phyloP scores from a whole-genome alignment of 257 asterid species.

The Hygrophila difformis region DNA sequence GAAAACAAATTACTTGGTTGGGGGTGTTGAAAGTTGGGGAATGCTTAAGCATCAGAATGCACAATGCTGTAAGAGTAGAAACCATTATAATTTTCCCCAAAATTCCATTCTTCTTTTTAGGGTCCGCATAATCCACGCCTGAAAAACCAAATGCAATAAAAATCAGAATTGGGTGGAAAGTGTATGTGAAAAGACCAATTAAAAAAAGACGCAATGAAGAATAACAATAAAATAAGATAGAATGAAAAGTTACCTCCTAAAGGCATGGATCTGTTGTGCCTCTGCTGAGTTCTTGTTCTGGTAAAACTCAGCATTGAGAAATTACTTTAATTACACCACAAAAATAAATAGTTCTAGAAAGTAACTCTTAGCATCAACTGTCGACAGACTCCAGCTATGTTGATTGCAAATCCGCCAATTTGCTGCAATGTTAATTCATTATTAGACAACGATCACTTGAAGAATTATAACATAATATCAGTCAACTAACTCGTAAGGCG shows the following conservation, averaged over 20 bases:
- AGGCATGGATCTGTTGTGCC: slow-evolving; percentile 51
- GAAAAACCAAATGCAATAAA: slow-evolving; percentile 9
- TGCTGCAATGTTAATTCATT: slow-evolving; percentile 16
- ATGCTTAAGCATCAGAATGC: slow-evolving; percentile 52
- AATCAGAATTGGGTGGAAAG: too few relatives aligned
- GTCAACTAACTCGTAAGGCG: slow-evolving; percentile 15
- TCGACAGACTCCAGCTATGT: slow-evolving; percentile 15
- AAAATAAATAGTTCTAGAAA: slow-evolving; percentile 9
- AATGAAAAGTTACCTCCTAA: slow-evolving; percentile 45
- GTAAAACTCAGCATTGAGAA: slow-evolving; percentile 47
- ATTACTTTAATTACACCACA: slow-evolving; percentile 13
- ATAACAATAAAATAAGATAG: neutral
- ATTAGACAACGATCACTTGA: slow-evolving; percentile 12
- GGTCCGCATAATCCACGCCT: slow-evolving; percentile 89
- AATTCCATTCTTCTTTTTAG: slow-evolving; percentile 48
- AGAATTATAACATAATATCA: slow-evolving; percentile 1
- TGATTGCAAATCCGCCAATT: slow-evolving; percentile 14
- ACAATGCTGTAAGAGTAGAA: slow-evolving; percentile 45
- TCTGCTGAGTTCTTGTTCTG: slow-evolving; percentile 52
- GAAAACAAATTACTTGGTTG: slow-evolving; percentile 32
- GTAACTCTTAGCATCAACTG: slow-evolving; percentile 25
- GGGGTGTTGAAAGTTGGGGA: slow-evolving; percentile 45
- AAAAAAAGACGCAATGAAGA: neutral
- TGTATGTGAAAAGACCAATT: neutral
- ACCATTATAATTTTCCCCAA: slow-evolving; percentile 39